These are phyloP conservation scores for Pelargonium myrrhifolium DNA, from an alignment of 441 rosid species.

Conservation along the genomic window DNA sequence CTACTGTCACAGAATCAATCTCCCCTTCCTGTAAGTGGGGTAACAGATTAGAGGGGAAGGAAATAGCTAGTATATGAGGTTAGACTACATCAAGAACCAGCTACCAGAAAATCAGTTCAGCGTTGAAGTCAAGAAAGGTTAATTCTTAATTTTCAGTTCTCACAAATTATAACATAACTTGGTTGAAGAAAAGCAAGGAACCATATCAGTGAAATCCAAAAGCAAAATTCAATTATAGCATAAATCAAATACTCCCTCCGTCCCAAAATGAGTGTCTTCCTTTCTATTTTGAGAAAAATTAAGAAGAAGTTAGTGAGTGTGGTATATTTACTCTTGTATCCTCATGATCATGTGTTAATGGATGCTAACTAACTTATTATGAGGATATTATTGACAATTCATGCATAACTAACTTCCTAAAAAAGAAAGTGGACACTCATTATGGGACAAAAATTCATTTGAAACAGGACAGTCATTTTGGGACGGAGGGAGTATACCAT, in stretches of 20 bases:
- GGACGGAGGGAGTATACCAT: too few relatives aligned
- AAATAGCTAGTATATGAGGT: neutral
- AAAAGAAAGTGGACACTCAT: too few relatives aligned
- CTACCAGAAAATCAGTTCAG: neutral
- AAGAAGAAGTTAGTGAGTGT: too few relatives aligned
- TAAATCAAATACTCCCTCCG: neutral
- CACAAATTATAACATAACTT: neutral
- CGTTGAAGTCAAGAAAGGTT: neutral
- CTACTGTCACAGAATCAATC: conserved; percentile 53
- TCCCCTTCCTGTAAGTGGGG: conserved; percentile 59
- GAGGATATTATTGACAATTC: too few relatives aligned
- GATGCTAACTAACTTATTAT: too few relatives aligned
- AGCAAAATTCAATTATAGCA: neutral
- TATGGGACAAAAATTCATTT: too few relatives aligned
- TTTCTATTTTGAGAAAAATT: too few relatives aligned
- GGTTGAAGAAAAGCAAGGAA: neutral
- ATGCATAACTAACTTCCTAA: too few relatives aligned
- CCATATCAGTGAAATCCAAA: neutral
- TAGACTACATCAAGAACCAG: neutral
- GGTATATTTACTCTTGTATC: too few relatives aligned
- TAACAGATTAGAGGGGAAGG: neutral
- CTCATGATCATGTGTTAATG: too few relatives aligned
- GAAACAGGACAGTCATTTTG: too few relatives aligned
- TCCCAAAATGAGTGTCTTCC: too few relatives aligned
- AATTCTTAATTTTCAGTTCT: neutral